Evolutionary conservation across 495 filamentous ascomycete species (phyloP).

Genomic region (Aspergillus saccharolyticus): DNA sequence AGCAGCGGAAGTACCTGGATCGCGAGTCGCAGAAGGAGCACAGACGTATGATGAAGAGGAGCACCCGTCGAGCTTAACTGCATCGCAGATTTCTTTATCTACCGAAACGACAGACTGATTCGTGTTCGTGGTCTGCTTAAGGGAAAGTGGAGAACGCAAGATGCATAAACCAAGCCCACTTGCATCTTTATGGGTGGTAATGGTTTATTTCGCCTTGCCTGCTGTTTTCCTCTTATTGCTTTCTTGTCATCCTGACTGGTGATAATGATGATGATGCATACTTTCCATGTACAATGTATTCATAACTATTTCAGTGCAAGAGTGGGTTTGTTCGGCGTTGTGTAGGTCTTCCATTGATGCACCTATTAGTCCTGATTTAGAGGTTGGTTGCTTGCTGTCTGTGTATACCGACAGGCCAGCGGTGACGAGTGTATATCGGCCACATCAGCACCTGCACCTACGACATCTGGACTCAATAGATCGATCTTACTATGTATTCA

Average conservation of each 20-base stretch:
- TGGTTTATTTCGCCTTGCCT: not conserved
- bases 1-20: slow-evolving; percentile 93
- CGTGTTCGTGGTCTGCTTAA: too few relatives aligned
- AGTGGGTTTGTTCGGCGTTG: not conserved
- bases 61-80: slow-evolving; percentile 44
- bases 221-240: not conserved
- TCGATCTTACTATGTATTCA: too few relatives aligned
- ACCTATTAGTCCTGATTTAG: not conserved
- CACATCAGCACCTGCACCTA: too few relatives aligned
- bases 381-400: too few relatives aligned
- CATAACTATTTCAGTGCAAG: slow-evolving; percentile 16
- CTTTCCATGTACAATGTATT: slow-evolving; percentile 27
- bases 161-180: too few relatives aligned
- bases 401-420: too few relatives aligned
- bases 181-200: too few relatives aligned
- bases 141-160: too few relatives aligned
- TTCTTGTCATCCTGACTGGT: slow-evolving; percentile 12
- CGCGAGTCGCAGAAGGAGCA: slow-evolving; percentile 81
- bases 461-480: too few relatives aligned
- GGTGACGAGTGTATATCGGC: too few relatives aligned
- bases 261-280: slow-evolving; percentile 14
- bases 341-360: not conserved
- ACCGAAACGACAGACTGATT: too few relatives aligned
- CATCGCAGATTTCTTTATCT: not conserved
- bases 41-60: slow-evolving; percentile 67